Evolutionary conservation across 2,329 filamentous ascomycete genomes (phyloP), one percentile per base, ranked within the genome.

Genomic region (Penicillium rolfsii): DNA sequence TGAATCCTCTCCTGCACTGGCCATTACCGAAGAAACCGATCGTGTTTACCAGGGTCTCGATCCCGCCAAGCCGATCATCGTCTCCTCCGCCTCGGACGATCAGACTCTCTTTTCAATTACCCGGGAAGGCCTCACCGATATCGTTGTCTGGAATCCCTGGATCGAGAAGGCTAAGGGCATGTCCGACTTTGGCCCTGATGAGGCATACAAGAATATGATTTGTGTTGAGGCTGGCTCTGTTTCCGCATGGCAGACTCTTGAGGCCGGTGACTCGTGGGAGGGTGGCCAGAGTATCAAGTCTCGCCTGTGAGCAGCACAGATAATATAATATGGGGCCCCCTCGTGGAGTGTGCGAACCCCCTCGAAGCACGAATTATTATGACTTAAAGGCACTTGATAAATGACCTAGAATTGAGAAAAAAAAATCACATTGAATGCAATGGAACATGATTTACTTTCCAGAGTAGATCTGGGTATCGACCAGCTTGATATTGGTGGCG

Each of bases 121-220:
- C 43, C 87, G 95, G 63, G 92, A 97, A 77, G 93, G 92, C 67
- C 84, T 99, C 67, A 85, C 86, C 64, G 91, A 98, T 68, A 88
- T 95, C 16, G 94, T 97, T 1, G 90, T 98, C 33, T 99, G 95
- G 95, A 99, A 99, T 79, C 95, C 95, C 1, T 97, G 94, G 93
- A 83, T 84, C 43, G 91, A 93, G 65, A 96, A 96, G 82, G 87
- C 91, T 1, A 86, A 87, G 69, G 84, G 84, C 5, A 96, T 97
- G 80, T 87, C 82, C 55, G 95, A 99, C 77, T 97, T 98, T 75
- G 85, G 85, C 60, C 95, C 95, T 53, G 90, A 96, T 73, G 90
- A 93, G 57, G 95, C 91, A 40, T 98, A 89, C 82, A 91, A 91
- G 82, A 87, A 92, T 61, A 97, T 98, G 91, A 82, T 99, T 46